Conservation (phyloP, 1,284 basidiomycete species). For the Sporisorium scitamineum region DNA sequence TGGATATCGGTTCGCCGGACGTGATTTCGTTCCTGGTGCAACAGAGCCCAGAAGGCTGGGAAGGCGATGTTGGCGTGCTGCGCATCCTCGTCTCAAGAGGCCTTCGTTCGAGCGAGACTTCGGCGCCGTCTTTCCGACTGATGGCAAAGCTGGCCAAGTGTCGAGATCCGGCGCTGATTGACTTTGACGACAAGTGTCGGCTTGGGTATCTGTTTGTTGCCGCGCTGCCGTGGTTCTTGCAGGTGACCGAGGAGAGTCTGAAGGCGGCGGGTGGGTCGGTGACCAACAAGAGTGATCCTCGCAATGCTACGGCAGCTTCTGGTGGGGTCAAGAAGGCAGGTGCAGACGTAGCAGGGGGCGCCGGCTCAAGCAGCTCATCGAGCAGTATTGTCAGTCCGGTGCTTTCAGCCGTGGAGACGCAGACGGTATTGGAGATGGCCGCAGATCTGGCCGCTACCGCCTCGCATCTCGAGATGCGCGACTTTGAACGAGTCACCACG, state of each 20-base stretch:
- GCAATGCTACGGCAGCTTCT: slow-evolving; percentile 19
- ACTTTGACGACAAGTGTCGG: slow-evolving; percentile 75
- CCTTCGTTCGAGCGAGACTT: slow-evolving; percentile 82
- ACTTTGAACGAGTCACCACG: slow-evolving; percentile 85
- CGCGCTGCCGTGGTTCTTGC: slow-evolving; percentile 88
- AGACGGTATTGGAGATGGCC: slow-evolving; percentile 78
- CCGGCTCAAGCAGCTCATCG: background rate
- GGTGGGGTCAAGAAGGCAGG: slow-evolving; percentile 15
- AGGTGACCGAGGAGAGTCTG: slow-evolving; percentile 75
- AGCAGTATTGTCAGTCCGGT: slow-evolving; percentile 34
- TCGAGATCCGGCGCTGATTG: slow-evolving; percentile 78
- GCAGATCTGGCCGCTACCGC: slow-evolving; percentile 81
- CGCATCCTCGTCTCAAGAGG: slow-evolving; percentile 84
- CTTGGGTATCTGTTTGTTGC: slow-evolving; percentile 85
- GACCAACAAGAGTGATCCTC: slow-evolving; percentile 35
- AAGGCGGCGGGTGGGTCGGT: slow-evolving; percentile 24
- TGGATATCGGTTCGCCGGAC: slow-evolving; percentile 79
- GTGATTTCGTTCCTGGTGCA: slow-evolving; percentile 77
- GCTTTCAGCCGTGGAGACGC: slow-evolving; percentile 74
- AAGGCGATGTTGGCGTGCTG: slow-evolving; percentile 75
- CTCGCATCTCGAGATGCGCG: slow-evolving; percentile 78
- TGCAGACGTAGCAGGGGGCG: slow-evolving; percentile 7
- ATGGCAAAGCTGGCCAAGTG: slow-evolving; percentile 78
- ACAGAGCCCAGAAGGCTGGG: slow-evolving; percentile 81
- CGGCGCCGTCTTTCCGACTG: slow-evolving; percentile 77